Evolutionary conservation across 179 eudicot species (phyloP).

Genomic region (Amaranthus tricolor): DNA sequence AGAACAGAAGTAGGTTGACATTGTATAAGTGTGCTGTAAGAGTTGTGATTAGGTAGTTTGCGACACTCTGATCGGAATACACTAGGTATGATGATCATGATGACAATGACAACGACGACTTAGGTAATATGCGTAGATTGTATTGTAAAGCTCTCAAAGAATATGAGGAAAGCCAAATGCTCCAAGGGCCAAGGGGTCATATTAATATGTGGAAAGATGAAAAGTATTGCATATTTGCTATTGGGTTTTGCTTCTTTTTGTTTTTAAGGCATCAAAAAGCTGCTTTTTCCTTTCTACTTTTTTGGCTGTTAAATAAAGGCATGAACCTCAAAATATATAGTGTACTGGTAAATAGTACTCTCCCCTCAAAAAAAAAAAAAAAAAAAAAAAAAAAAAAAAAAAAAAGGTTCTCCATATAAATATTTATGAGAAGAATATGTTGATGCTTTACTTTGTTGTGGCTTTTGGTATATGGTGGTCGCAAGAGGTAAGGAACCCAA

Average conservation of each 20-base stretch:
- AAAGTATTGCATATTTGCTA: constrained; percentile 8
- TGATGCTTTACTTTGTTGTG: constrained; percentile 23
- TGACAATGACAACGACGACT: too few species aligned
- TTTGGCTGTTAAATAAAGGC: constrained; percentile 8
- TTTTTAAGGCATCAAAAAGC: neutral
- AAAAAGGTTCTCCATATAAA: too few species aligned
- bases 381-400: too few species aligned
- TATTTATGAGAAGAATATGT: neutral
- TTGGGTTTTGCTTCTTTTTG: constrained; percentile 13
- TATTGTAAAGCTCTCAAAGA: too few species aligned
- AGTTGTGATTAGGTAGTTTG: too few species aligned
- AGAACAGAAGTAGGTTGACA: too few species aligned
- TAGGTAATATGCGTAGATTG: too few species aligned
- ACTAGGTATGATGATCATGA: too few species aligned
- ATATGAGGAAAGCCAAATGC: neutral
- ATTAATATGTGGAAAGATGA: constrained; percentile 23
- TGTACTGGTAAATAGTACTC: too few species aligned
- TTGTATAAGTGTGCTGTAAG: too few species aligned
- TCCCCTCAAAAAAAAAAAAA: too few species aligned
- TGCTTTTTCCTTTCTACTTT: neutral
- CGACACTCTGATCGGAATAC: too few species aligned
- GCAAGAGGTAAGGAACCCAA: constrained; percentile 20
- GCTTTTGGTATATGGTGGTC: constrained; percentile 21
- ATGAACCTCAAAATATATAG: neutral
- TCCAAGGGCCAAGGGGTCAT: neutral